Evolutionary conservation across 2,329 filamentous ascomycete genomes (phyloP).

Genomic region (Aspergillus tanneri): DNA sequence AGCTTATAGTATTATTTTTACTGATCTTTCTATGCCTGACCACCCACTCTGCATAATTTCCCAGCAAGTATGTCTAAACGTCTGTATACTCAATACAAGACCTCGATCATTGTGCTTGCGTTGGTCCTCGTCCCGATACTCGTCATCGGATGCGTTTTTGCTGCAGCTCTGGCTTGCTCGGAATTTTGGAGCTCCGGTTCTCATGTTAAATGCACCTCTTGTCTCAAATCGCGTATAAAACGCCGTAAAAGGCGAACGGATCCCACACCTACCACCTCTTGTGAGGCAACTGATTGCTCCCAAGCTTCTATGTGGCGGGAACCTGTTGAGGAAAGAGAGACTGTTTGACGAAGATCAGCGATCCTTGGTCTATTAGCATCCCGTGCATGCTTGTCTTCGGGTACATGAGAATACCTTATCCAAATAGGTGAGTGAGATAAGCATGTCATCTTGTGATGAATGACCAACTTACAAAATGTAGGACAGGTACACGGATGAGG

Average conservation of each 20-base stretch:
- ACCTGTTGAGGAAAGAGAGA: neutral
- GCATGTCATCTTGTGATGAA: no score
- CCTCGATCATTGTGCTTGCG: conserved; percentile 42
- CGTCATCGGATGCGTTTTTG: conserved; percentile 42
- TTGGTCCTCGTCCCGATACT: conserved; percentile 50
- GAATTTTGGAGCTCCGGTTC: conserved; percentile 31
- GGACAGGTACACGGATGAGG: no score
- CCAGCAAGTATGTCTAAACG: conserved; percentile 29
- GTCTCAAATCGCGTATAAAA: conserved; percentile 24
- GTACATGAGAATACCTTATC: no score
- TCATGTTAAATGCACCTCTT: conserved; percentile 16
- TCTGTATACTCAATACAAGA: conserved; percentile 34
- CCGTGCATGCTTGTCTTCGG: no score
- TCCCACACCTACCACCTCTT: neutral
- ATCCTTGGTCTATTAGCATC: no score
- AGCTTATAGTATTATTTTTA: neutral
- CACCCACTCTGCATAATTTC: neutral
- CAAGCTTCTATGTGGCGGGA: neutral
- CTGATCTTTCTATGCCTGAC: conserved; percentile 4
- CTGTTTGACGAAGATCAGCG: neutral
- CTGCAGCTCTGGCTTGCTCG: conserved; percentile 40
- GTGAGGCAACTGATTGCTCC: neutral
- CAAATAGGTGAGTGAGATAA: no score
- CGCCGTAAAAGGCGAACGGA: conserved; percentile 30
- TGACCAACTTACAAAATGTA: no score